These are phyloP conservation scores for Phytophthora ohioensis DNA, from an alignment of 352 stramenopile species.

Conservation along the genomic window DNA sequence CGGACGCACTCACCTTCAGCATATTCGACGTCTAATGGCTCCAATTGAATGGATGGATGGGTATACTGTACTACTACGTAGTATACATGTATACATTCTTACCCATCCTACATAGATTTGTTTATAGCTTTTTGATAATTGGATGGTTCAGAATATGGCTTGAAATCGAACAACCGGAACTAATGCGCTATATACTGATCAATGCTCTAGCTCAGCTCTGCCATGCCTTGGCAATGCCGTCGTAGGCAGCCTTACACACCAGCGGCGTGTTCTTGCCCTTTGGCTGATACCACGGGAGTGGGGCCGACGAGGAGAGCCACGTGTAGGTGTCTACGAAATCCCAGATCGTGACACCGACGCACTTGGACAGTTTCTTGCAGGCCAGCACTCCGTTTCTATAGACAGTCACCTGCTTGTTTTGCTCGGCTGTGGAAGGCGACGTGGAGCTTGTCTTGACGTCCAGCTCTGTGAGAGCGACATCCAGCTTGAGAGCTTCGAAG, in stretches of 20 bases:
- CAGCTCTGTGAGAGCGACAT: conserved; percentile 34
- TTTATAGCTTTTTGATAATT: too few species aligned
- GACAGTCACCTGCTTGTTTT: conserved; percentile 22
- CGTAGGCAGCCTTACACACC: conserved; percentile 30
- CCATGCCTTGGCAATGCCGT: conserved; percentile 23
- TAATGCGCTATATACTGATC: not conserved
- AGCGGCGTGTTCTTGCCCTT: conserved; percentile 21
- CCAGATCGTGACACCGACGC: conserved; percentile 26
- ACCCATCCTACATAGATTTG: too few species aligned
- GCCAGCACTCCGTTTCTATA: conserved; percentile 25
- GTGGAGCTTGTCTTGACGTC: conserved; percentile 29
- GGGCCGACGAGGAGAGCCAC: conserved; percentile 16
- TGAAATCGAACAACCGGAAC: not conserved
- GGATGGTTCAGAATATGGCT: not conserved
- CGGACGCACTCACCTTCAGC: conserved; percentile 80
- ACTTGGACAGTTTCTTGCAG: conserved; percentile 30
- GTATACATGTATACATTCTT: not conserved
- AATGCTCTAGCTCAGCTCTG: not conserved
- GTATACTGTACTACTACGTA: not conserved
- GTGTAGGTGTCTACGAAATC: conserved; percentile 35
- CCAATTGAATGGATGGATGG: conserved; percentile 15
- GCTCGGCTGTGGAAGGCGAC: conserved; percentile 13
- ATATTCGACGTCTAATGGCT: conserved; percentile 32
- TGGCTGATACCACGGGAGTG: conserved; percentile 32
- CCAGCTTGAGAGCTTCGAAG: conserved; percentile 25